Base-by-base conservation (phyloP, 768 basidiomycete genomes). In the Tubosaeta sp. region DNA sequence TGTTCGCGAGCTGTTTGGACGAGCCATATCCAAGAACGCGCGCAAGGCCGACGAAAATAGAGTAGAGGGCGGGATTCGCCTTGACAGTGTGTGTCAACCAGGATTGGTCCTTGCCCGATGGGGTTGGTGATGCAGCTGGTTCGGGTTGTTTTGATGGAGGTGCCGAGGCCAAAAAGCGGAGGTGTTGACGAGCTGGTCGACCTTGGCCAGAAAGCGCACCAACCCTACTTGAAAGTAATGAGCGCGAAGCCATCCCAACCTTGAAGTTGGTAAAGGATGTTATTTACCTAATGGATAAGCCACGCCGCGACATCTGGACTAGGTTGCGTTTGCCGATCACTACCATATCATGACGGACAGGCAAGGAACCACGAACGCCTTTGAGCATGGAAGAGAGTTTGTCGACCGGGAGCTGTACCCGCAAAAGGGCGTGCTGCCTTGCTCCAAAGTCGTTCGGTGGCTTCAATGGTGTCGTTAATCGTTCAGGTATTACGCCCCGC, bases 81-180 rank as follows among this genome's bases (percentile, higher is more conserved):
- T 77, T 73, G 45, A 86, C 72, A 59, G 72, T 69, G 22, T 69
- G 71, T 13, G 84, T 80, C 40, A 87, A 67, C 84, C 84, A 85
- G 50, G 67, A 75, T 56, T 73, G 73, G 47, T 63, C 53, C 29
- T 58, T 61, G 34, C 38, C 21, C 22, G 35, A 18, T 0, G 59
- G 30, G 25, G 40, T 49, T 38, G 44, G 25, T 21, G 58, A 14
- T 40, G 45, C 21, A 3, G 8, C 48, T 3, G 59, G 51, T 22
- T 38, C 47, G 16, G 49, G 35, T 12, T 40, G 52, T n/a, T 49
- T 55, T 43, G 56, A 31, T 7, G 47, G 35, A 13, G 49, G 39
- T 14, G 39, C 10, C 4, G 64, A 58, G 16, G 46, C 4, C 12
- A 66, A 32, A 2, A 53, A 18, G 22, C 62, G 62, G 10, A 45